Percentiles rank a stretch among this genome's conserved stretches.
phyloP scores from a whole-genome alignment of 148 eudicot species.

The Heliosperma pusillum region DNA sequence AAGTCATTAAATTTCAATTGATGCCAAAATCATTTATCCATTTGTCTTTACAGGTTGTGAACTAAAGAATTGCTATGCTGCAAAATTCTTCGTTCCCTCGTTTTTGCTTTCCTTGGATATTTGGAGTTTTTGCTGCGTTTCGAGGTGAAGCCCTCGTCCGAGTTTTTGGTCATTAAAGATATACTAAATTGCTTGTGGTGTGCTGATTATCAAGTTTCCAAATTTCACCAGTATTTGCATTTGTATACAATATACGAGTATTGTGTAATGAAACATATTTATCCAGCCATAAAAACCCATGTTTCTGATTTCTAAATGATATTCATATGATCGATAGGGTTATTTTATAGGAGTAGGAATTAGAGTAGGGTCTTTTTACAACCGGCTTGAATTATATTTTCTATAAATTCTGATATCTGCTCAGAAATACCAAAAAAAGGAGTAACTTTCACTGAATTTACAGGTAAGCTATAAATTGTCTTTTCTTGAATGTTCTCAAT shows the following conservation, averaged over 20 bases:
- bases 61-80: background rate
- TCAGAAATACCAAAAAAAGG: too few species aligned
- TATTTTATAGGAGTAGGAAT: too few species aligned
- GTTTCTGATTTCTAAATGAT: too few species aligned
- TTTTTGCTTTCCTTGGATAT: background rate
- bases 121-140: background rate
- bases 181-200: background rate
- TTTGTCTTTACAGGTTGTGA: conserved; percentile 19
- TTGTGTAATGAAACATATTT: background rate
- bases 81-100: background rate
- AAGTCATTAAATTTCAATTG: background rate
- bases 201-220: background rate
- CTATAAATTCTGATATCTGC: too few species aligned
- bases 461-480: too few species aligned
- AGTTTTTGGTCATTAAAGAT: conserved; percentile 12
- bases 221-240: conserved; percentile 13
- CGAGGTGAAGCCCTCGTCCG: background rate
- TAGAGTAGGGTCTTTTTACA: too few species aligned
- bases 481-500: too few species aligned
- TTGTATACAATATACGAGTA: conserved; percentile 14
- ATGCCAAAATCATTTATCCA: background rate
- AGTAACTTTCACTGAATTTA: too few species aligned
- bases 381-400: too few species aligned
- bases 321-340: too few species aligned
- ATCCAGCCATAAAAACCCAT: background rate